Evolutionary conservation across 2,329 filamentous ascomycete genomes (phyloP), one percentile per base, ranked within the genome.

Genomic region (Exophiala phaeomuriformis): DNA sequence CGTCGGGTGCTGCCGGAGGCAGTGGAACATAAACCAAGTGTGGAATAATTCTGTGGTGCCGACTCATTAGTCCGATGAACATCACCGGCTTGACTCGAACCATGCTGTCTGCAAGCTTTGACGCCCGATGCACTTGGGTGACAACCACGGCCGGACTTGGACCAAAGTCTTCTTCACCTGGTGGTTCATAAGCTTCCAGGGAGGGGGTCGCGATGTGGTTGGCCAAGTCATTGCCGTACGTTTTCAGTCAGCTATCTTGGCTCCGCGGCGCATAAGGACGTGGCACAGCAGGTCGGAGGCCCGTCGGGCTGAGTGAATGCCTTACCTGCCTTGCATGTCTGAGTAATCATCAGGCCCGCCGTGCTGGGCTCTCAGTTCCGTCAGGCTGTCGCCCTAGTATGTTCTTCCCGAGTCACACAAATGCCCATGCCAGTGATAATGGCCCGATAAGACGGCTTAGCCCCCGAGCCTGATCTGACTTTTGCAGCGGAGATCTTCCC

Each of bases 141-240:
- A n/a, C 51, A 5, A 61, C 59, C 45, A 45, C 54, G 19, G 56
- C 56, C n/a, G 58, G 58, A 10, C 53, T 61, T n/a, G 51, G 30
- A 55, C 54, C 51, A 52, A 55, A 12, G 55, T 63, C 10, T 82
- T 87, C 58, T 91, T 93, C 75, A 91, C 91, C 2, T 61, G 57
- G 49, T 52, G 55, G 31, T 61, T 59, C 56, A 56, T 61, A 27
- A 40, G 39, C 30, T 57, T 59, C 33, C 59, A 61, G 36, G 51
- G 56, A 3, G 58, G 54, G 19, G 56, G 56, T 33, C 54, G 59
- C 36, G 56, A 59, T 32, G 54, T 61, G 36, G 54, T 54, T 3
- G 57, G 59, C 9, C 54, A 57, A 52, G 59, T 58, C 59, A 55
- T 43, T 59, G 55, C 55, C 59, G 51, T 53, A 40, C 19, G 19